A percentile compares a stretch with the other conserved stretches of the same genome.
These are phyloP conservation scores for Backusella mclennaniae DNA, from an alignment of 192 early-diverging fungal species.

Conservation along the genomic window DNA sequence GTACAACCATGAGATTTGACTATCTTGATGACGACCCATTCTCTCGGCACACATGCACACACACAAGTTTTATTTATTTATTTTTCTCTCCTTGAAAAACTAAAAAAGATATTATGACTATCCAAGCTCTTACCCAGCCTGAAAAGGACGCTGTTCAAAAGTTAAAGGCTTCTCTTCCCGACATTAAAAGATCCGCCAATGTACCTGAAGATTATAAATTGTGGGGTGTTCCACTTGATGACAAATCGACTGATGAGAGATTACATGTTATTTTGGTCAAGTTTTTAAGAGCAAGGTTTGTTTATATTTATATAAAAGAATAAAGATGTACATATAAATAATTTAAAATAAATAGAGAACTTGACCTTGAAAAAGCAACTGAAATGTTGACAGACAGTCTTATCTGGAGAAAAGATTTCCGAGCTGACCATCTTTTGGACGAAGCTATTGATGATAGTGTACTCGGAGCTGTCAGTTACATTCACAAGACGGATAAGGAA, in stretches of 20 bases:
- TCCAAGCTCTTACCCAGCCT: constrained; percentile 31
- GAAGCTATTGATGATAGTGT: constrained; percentile 49
- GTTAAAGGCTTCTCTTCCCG: constrained; percentile 45
- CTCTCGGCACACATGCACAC: no score
- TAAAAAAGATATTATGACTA: constrained; percentile 16
- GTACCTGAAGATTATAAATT: constrained; percentile 37
- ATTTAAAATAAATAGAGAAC: constrained; percentile 15
- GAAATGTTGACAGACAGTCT: constrained; percentile 53
- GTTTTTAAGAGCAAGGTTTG: constrained; percentile 55
- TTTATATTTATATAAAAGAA: neutral
- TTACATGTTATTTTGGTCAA: constrained; percentile 57
- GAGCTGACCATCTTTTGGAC: constrained; percentile 39
- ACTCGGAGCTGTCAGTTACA: constrained; percentile 46
- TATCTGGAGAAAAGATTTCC: constrained; percentile 55
- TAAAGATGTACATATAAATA: neutral
- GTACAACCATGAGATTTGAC: neutral
- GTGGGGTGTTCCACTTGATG: constrained; percentile 51
- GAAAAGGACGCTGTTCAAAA: constrained; percentile 42
- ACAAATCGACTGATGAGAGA: constrained; percentile 42
- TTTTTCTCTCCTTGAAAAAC: neutral
- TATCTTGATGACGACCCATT: neutral
- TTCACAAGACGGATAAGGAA: constrained; percentile 47
- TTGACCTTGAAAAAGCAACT: constrained; percentile 38
- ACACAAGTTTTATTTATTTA: neutral
- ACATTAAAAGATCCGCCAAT: constrained; percentile 31